Percentiles rank a stretch among this genome's conserved stretches.
These are phyloP conservation scores for Adiantum capillusveneris DNA, from an alignment of 75 land plant genomes.

Conservation along the genomic window DNA sequence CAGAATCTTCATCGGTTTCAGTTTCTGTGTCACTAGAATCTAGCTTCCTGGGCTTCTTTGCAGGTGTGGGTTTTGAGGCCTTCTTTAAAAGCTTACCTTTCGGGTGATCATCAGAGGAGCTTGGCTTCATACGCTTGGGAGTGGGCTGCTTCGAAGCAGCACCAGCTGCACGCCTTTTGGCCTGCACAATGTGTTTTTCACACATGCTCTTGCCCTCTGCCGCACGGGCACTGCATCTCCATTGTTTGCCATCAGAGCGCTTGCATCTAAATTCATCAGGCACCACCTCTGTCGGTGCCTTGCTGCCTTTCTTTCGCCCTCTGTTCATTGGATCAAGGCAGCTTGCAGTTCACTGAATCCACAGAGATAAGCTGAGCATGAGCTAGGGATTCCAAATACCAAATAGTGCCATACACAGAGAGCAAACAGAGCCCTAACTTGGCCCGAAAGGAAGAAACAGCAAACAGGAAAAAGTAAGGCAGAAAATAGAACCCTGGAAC, in stretches of 20 bases:
- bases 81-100: not conserved
- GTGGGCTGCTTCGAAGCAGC: not conserved
- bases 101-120: not conserved
- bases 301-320: constrained; percentile 1
- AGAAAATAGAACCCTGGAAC: too few species aligned
- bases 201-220: constrained; percentile 88
- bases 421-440: too few species aligned
- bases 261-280: constrained; percentile 78
- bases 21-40: constrained; percentile 3
- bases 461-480: too few species aligned
- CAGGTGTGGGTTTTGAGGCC: not conserved
- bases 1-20: not conserved
- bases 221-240: constrained; percentile 78
- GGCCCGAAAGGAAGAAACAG: too few species aligned
- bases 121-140: not conserved
- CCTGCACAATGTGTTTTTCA: constrained; percentile 79
- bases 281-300: constrained; percentile 26
- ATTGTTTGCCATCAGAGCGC: constrained; percentile 87
- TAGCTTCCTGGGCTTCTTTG: not conserved
- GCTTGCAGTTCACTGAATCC: too few species aligned
- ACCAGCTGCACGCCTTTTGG: constrained; percentile 62
- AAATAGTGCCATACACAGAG: too few species aligned
- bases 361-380: too few species aligned
- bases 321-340: not conserved
- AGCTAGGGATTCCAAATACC: too few species aligned